Percentiles rank a stretch among this genome's conserved stretches.
Evolutionary conservation across 208 protist genomes (phyloP).

Genomic region (Crithidia thermophila): DNA sequence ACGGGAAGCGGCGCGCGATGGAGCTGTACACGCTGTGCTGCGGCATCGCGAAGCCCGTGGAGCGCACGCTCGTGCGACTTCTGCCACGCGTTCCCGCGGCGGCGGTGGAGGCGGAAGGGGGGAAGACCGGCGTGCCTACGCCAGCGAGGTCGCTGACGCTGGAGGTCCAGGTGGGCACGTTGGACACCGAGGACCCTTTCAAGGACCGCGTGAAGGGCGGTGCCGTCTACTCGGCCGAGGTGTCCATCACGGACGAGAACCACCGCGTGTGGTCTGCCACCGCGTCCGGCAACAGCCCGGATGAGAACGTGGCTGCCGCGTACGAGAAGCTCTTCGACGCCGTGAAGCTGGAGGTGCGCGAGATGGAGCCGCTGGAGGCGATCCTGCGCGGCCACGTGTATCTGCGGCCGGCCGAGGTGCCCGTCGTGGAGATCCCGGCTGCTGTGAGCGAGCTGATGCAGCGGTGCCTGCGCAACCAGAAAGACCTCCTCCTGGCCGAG

Average conservation of each 20-base stretch:
- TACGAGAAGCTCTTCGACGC: conserved; percentile 25
- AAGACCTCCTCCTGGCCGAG: conserved; percentile 13
- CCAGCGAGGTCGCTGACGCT: neutral
- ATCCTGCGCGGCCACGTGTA: neutral
- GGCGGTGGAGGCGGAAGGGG: neutral
- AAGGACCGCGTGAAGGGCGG: conserved; percentile 12
- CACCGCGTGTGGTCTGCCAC: conserved; percentile 1
- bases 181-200: neutral
- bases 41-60: conserved; percentile 41
- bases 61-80: conserved; percentile 37
- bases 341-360: neutral
- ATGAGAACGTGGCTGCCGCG: conserved; percentile 15
- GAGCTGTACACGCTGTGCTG: conserved; percentile 72
- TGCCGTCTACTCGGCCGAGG: conserved; percentile 15
- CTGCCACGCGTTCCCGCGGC: conserved; percentile 14
- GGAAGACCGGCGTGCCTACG: neutral
- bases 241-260: conserved; percentile 25
- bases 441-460: conserved; percentile 21
- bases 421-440: conserved; percentile 10
- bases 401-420: conserved; percentile 18
- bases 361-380: conserved; percentile 4
- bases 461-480: conserved; percentile 21
- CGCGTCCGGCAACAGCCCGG: neutral
- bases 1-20: conserved; percentile 64
- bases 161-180: neutral